Evolutionary conservation across 768 basidiomycete genomes (phyloP), one percentile per base, ranked within the genome.

Genomic region (Suillus discolor): DNA sequence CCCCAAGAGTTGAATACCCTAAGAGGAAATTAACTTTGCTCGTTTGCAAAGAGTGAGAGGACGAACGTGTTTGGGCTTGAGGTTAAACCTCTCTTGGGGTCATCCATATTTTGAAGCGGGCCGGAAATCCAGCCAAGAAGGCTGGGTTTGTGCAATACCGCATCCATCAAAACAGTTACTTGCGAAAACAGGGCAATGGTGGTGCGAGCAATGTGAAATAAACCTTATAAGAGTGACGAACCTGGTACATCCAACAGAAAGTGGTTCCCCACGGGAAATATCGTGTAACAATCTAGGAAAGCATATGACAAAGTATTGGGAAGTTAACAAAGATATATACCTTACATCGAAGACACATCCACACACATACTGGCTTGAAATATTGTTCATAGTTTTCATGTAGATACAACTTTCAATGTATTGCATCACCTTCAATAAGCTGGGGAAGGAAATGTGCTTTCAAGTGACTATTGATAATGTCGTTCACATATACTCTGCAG

Each of bases 11-110:
- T 91, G 83, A 61, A 99, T 83, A 18, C 97, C 97, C 95, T 97
- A 64, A 25, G 9, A 28, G 67, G 63, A 62, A 66, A 13, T 67
- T 20, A 34, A 20, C 28, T 12, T 39, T 11, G 25, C 23, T 42
- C 41, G 44, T 41, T 28, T 45, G 23, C 20, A 62, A 34, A 74
- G 49, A 7, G 34, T 25, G 16, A 34, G 8, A 41, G 3, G 2
- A 78, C 89, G 55, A 72, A 96, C 96, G 70, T 89, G 87, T 79
- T 98, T 99, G n/a, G 97, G 96, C 79, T 97, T 99, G 83, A 91
- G 94, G 75, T 99, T 98, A 79, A 99, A 99, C 78, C 94, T 95
- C 77, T 92, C 25, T 28, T 28, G 25, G 25, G 25, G n/a, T n/a
- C n/a, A n/a, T n/a, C 25, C 25, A 28, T 28, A 28, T 28, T 28